Evolutionary conservation across 495 filamentous ascomycete species (phyloP).

Genomic region (Hypoxylon rickii): DNA sequence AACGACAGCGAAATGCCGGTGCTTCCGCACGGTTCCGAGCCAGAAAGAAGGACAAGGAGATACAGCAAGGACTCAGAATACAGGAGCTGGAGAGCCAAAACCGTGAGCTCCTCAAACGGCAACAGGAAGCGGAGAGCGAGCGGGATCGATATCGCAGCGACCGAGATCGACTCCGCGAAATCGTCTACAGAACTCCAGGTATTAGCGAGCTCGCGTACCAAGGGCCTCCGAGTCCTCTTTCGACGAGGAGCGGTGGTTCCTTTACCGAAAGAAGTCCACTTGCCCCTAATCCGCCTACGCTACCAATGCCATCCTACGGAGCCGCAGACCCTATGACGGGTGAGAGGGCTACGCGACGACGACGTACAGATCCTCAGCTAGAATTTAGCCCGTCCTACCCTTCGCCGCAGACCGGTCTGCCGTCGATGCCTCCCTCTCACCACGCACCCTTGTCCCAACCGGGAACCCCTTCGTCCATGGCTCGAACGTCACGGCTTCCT

Average conservation of each 20-base stretch:
- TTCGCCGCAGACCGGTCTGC: slow-evolving; percentile 39
- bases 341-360: slow-evolving; percentile 50
- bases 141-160: slow-evolving; percentile 56
- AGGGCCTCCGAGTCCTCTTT: slow-evolving; percentile 52
- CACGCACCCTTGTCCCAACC: slow-evolving; percentile 45
- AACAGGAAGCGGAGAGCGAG: slow-evolving; percentile 56
- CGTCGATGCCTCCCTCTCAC: slow-evolving; percentile 45
- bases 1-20: slow-evolving; percentile 89
- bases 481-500: slow-evolving; percentile 47
- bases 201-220: slow-evolving; percentile 54
- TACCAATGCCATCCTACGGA: slow-evolving; percentile 30
- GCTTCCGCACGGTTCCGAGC: slow-evolving; percentile 89
- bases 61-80: slow-evolving; percentile 66
- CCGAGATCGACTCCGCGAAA: slow-evolving; percentile 69
- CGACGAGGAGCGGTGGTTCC: slow-evolving; percentile 38
- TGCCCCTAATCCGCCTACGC: slow-evolving; percentile 24
- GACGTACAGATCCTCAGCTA: slow-evolving; percentile 51
- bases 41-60: slow-evolving; percentile 87
- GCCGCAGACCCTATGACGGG: slow-evolving; percentile 36
- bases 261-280: slow-evolving; percentile 43
- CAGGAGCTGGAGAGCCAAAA: slow-evolving; percentile 65
- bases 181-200: slow-evolving; percentile 58
- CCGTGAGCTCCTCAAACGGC: slow-evolving; percentile 46
- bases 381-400: slow-evolving; percentile 45
- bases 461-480: slow-evolving; percentile 44